A percentile compares a stretch with the other conserved stretches of the same genome.
These are phyloP conservation scores for Colletotrichum brevisporum DNA, from an alignment of 2,329 filamentous ascomycete species.

Conservation along the genomic window DNA sequence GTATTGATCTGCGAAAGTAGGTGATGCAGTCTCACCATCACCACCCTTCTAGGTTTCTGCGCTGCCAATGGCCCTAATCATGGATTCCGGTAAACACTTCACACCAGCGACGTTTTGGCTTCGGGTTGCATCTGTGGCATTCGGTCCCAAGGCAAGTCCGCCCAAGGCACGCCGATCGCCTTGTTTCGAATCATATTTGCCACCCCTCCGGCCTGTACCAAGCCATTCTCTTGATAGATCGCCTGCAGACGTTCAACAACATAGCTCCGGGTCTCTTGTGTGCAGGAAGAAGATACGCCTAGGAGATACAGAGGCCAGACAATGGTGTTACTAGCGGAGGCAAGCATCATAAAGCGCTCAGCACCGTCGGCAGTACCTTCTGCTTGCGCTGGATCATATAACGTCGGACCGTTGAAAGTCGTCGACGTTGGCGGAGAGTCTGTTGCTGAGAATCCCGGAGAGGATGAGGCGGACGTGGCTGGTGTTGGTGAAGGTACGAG, in stretches of 20 bases:
- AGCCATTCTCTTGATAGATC: constrained; percentile 61
- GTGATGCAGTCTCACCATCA: no score
- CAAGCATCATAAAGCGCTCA: constrained; percentile 63
- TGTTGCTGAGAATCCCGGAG: constrained; percentile 43
- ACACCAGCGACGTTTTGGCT: constrained; percentile 48
- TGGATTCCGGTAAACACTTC: constrained; percentile 13
- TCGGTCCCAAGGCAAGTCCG: constrained; percentile 41
- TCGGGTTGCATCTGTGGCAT: constrained; percentile 48
- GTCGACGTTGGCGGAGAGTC: neutral
- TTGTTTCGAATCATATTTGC: constrained; percentile 58
- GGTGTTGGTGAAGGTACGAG: constrained; percentile 46
- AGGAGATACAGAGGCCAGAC: constrained; percentile 66
- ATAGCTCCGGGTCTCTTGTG: constrained; percentile 57
- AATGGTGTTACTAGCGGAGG: constrained; percentile 62
- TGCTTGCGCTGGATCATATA: constrained; percentile 57
- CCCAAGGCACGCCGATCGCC: constrained; percentile 47
- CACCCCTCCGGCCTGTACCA: constrained; percentile 60
- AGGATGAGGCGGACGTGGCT: constrained; percentile 45
- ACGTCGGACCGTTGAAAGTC: constrained; percentile 47
- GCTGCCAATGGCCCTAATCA: no score
- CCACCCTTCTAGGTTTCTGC: no score
- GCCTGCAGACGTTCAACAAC: constrained; percentile 60
- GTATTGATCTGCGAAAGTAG: no score
- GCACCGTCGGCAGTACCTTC: constrained; percentile 53
- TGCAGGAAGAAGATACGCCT: constrained; percentile 62